phyloP scores from a whole-genome alignment of 148 eudicot species.

The Vaccinium myrtillus region DNA sequence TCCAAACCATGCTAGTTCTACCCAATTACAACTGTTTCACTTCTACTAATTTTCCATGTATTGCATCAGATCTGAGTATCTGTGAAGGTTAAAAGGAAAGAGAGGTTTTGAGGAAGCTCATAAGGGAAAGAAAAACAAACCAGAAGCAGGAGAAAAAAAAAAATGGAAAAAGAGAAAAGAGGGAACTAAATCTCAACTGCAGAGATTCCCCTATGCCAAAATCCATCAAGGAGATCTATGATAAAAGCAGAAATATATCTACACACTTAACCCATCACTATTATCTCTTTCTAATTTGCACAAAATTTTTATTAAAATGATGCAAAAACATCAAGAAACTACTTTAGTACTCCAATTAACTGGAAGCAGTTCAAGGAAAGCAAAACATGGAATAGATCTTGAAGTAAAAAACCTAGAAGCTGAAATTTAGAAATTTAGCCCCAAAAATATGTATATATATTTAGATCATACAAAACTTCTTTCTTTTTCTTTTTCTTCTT shows the following conservation, averaged over 20 bases:
- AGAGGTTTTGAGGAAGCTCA: conserved; percentile 24
- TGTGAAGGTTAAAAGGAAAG: conserved; percentile 27
- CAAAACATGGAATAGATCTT: not conserved
- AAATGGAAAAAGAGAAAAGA: conserved; percentile 22
- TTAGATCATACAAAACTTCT: too few relatives aligned
- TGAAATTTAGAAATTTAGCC: not conserved
- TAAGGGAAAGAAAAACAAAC: conserved; percentile 21
- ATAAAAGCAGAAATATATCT: conserved; percentile 11
- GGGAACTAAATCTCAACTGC: conserved; percentile 25
- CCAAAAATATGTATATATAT: too few relatives aligned
- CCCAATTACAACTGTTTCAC: conserved; percentile 18
- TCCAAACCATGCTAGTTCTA: conserved; percentile 29
- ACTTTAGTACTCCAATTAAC: not conserved
- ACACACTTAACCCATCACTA: not conserved
- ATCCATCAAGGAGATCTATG: conserved; percentile 9
- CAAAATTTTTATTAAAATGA: too few relatives aligned
- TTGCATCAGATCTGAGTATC: conserved; percentile 63
- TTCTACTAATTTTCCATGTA: conserved; percentile 45
- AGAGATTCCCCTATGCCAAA: conserved; percentile 8
- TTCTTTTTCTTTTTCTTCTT: too few relatives aligned
- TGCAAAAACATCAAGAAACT: not conserved
- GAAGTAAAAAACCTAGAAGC: not conserved
- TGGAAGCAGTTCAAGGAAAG: not conserved
- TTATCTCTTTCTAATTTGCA: not conserved
- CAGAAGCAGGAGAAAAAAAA: conserved; percentile 22